Evolutionary conservation across 257 asterid species (phyloP), one percentile per base, ranked within the genome.

Genomic region (Galeopsis tetrahit): DNA sequence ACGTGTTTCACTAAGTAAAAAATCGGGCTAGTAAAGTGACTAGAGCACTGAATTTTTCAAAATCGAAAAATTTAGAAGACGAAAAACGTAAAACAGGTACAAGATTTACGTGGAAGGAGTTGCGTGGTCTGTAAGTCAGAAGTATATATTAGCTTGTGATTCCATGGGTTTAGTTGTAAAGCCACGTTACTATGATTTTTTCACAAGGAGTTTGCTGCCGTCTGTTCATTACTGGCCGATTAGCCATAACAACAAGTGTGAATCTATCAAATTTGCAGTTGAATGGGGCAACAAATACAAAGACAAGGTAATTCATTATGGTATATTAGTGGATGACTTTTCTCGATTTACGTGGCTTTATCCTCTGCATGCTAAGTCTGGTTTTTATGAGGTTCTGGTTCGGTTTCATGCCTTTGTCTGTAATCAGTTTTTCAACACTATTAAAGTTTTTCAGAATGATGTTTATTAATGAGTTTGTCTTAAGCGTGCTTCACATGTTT

Each of bases 41-140:
- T 21, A 21, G 28, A 21, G 1, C 28, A 21, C 28, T 21, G 28
- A 21, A 21, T 21, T 21, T 21, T 21, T 21, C 1, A 21, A 71
- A 40, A 44, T 31, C 11, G 31, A 10, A 4, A 4, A 7, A 36
- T 56, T 35, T 64, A 10, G 57, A 36, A 49, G 36, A 4, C 32
- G 5, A 5, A 39, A 39, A 4, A 4, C 32, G 5, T 1, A 39
- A 39, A 4, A 4, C 83, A 91, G 97, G 63, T 93, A 90, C 78
- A 93, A 91, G 86, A 88, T 93, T 21, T 93, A 91, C 36, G 82
- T 79, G 0, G 98, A 93, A 83, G 98, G 98, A 51, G 80, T 82
- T 33, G 39, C 97, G 1, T 93, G 97, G 97, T 91, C 97, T 17
- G 98, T 93, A 2, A 93, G 98, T 70, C 80, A 93, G 76, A 93